Evolutionary conservation across 495 filamentous ascomycete species (phyloP), one percentile per base, ranked within the genome.

Genomic region (Ramalina peruviana): DNA sequence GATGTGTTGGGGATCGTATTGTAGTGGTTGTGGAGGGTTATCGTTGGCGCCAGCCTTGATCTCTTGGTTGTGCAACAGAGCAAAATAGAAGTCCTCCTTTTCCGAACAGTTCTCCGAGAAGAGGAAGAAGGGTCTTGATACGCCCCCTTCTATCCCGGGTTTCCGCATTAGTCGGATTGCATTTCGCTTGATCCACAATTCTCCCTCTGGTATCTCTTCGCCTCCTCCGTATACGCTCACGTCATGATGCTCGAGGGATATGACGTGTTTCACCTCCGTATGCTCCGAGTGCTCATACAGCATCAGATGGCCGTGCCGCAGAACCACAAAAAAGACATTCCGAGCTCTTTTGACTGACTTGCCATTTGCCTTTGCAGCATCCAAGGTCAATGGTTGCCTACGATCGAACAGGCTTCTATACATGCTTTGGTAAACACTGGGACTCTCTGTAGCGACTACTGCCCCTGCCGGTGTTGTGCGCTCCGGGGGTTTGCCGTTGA

Each of bases 11-110:
- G 84, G 73, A 26, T 92, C 81, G 58, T 89, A 94, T n/a, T 78
- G 69, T 48, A 88, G 78, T 15, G 83, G 84, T 30, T 72, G 72
- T 6, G 90, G 88, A 0, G 81, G 75, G 12, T 69, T 70, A 43
- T 78, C 71, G 17, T 70, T 64, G 6, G 72, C 67, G 39, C 76
- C 65, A 47, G 75, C 68, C 19, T 73, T 70, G 57, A 78, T 80
- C 43, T 86, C 80, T 59, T 94, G 86, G 53, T 88, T 92, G 52
- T 83, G 77, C 15, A 98, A 72, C 55, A 98, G 72, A 17, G 89
- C 85, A 62, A 93, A 86, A 63, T 98, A 98, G 68, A 98, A 97
- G 56, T 98, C 92, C 62, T 98, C 92, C 65, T 98, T 97, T 19
- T 90, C 85, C 0, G 87, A 94, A 58, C 85, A 82, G 54, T 93